These are phyloP conservation scores for Nakataea oryzae DNA, from an alignment of 2,329 filamentous ascomycete genomes.

Conservation along the genomic window DNA sequence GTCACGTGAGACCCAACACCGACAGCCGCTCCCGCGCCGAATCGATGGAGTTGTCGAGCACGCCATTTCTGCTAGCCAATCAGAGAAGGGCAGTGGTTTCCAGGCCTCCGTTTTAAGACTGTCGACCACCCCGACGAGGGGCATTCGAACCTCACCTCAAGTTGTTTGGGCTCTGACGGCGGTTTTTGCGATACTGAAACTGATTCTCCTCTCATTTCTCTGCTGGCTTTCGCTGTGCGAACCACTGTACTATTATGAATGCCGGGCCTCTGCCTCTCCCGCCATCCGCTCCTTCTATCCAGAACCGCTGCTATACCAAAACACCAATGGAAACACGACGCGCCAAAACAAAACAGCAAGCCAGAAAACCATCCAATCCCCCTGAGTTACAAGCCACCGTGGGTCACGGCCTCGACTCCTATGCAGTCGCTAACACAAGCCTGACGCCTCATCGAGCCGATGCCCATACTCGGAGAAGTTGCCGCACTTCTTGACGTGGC, in stretches of 20 bases:
- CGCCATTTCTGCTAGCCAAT: background rate
- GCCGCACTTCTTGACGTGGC: conserved; percentile 58
- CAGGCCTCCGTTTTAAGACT: background rate
- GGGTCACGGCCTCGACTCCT: background rate
- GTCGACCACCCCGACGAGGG: background rate
- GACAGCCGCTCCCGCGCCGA: background rate
- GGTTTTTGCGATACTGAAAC: background rate
- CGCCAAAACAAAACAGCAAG: background rate
- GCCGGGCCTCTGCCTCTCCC: background rate
- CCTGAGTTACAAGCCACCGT: background rate
- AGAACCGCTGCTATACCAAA: background rate
- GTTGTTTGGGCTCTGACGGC: background rate
- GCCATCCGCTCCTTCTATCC: background rate
- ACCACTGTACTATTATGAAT: background rate
- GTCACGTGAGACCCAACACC: background rate
- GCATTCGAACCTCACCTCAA: background rate
- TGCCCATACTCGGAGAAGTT: conserved; percentile 59
- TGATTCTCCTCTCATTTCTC: background rate
- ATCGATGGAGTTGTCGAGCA: background rate
- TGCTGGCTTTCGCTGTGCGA: background rate
- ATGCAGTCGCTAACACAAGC: background rate
- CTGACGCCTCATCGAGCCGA: conserved; percentile 25
- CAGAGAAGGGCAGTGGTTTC: background rate
- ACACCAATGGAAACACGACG: background rate
- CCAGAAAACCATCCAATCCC: background rate